These are phyloP conservation scores for Taxillus chinensis DNA, from an alignment of 164 flowering plant genomes.

Conservation along the genomic window DNA sequence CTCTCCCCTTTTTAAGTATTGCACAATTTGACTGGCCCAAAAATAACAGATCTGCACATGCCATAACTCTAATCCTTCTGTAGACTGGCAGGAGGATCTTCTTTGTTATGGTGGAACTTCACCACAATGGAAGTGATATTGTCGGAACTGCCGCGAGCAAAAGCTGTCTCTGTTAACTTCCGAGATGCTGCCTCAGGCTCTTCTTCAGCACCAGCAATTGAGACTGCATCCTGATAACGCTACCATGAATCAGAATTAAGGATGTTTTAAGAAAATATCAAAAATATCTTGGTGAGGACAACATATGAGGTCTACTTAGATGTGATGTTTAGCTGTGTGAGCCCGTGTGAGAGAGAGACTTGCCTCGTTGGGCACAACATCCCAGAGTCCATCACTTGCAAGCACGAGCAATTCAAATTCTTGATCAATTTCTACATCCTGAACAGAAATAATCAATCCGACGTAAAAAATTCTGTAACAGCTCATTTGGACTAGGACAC, in stretches of 20 bases:
- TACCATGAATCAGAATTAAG: neutral
- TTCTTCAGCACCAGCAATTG: conserved; percentile 64
- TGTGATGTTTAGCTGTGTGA: neutral
- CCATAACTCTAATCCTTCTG: conserved; percentile 1
- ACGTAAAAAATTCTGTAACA: neutral
- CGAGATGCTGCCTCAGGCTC: conserved; percentile 83
- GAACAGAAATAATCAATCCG: conserved; percentile 6
- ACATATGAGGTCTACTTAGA: too few species aligned
- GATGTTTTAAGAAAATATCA: neutral
- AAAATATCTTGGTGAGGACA: too few species aligned
- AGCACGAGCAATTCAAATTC: conserved; percentile 74
- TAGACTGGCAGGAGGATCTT: conserved; percentile 10
- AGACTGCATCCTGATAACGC: conserved; percentile 64
- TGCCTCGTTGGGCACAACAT: conserved; percentile 90
- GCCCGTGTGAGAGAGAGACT: neutral
- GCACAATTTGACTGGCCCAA: conserved; percentile 4
- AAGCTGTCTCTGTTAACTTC: conserved; percentile 80
- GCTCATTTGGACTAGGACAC: too few species aligned
- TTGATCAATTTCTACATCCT: conserved; percentile 61
- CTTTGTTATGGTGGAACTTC: conserved; percentile 51
- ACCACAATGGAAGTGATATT: conserved; percentile 97
- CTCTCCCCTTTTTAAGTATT: neutral
- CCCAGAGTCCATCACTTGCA: conserved; percentile 98
- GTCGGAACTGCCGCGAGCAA: conserved; percentile 86
- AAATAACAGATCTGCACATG: neutral